Percentiles rank a stretch among this genome's conserved stretches.
phyloP scores from a whole-genome alignment of 441 rosid species.

The Syzygium syzygioides region DNA sequence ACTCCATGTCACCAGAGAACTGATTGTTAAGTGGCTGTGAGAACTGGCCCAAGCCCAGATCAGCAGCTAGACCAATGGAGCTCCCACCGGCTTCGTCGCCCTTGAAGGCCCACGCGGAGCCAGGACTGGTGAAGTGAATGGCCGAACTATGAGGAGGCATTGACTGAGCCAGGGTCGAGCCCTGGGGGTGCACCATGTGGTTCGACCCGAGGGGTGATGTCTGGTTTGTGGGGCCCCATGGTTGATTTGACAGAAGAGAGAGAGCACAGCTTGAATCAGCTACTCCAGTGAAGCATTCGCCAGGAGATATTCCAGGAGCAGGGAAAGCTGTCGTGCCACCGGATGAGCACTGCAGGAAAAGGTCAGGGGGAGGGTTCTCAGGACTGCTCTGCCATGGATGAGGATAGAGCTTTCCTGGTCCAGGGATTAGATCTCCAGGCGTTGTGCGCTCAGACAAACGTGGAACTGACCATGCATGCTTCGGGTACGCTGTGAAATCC shows the following conservation, averaged over 20 bases:
- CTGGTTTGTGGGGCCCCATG: conserved; percentile 45
- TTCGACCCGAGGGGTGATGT: conserved; percentile 24
- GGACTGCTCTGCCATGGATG: conserved; percentile 43
- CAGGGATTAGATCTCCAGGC: conserved; percentile 22
- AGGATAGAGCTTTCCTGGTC: conserved; percentile 29
- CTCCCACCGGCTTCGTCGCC: conserved; percentile 25
- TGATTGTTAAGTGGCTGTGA: conserved; percentile 40
- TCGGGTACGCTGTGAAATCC: conserved; percentile 48
- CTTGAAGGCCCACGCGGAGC: conserved; percentile 52
- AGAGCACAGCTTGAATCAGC: conserved; percentile 88
- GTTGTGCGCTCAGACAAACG: conserved; percentile 29
- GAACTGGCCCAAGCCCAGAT: conserved; percentile 46
- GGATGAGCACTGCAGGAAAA: conserved; percentile 45
- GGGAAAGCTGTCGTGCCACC: conserved; percentile 38
- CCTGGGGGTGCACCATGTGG: conserved; percentile 31
- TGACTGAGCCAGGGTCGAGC: conserved; percentile 39
- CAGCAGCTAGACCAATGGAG: conserved; percentile 30
- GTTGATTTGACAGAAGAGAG: conserved; percentile 99
- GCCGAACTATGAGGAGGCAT: conserved; percentile 27
- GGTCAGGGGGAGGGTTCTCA: conserved; percentile 41
- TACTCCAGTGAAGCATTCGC: conserved; percentile 66
- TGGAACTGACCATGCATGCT: conserved; percentile 37
- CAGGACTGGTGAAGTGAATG: conserved; percentile 20
- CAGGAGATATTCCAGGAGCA: conserved; percentile 38
- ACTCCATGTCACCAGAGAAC: conserved; percentile 39